Percentiles rank a stretch among this genome's conserved stretches.
Conservation (phyloP, 1,139 yeast species). For the Nadsonia commutata region DNA sequence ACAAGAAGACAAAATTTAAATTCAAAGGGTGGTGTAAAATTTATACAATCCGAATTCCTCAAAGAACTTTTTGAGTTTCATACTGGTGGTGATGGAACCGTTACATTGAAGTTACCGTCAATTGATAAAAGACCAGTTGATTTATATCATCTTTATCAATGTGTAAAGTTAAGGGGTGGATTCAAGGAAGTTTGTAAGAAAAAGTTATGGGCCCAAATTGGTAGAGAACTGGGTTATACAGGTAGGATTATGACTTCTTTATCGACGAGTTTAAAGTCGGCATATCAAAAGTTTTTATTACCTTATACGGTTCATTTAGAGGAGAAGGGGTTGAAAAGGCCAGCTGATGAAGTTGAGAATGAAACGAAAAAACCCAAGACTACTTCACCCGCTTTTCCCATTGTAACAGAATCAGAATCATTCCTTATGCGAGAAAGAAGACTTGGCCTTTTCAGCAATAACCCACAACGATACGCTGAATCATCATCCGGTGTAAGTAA, state of each 20-base stretch:
- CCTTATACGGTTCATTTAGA: conserved; percentile 24
- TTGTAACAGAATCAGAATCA: neutral
- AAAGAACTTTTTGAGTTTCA: conserved; percentile 22
- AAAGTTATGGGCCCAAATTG: conserved; percentile 33
- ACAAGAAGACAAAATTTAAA: conserved; percentile 37
- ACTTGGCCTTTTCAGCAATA: neutral
- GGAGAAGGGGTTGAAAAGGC: conserved; percentile 11
- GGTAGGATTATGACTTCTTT: conserved; percentile 58
- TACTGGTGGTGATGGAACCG: conserved; percentile 17
- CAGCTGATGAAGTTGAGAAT: conserved; percentile 13
- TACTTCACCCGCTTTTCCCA: neutral
- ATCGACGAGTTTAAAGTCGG: conserved; percentile 50
- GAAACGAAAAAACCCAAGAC: conserved; percentile 9
- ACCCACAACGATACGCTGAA: neutral
- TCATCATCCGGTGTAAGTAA: neutral
- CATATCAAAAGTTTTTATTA: conserved; percentile 24
- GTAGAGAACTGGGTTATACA: conserved; percentile 62
- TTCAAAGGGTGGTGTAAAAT: conserved; percentile 20
- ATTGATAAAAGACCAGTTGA: conserved; percentile 26
- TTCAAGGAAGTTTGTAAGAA: conserved; percentile 25
- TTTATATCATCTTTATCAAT: conserved; percentile 22
- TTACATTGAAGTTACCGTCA: conserved; percentile 20
- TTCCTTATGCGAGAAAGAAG: neutral
- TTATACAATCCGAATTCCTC: conserved; percentile 18
- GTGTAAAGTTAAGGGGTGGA: conserved; percentile 27